Base-by-base conservation (phyloP, 768 basidiomycete species). In the Austroboletus eburneus region DNA sequence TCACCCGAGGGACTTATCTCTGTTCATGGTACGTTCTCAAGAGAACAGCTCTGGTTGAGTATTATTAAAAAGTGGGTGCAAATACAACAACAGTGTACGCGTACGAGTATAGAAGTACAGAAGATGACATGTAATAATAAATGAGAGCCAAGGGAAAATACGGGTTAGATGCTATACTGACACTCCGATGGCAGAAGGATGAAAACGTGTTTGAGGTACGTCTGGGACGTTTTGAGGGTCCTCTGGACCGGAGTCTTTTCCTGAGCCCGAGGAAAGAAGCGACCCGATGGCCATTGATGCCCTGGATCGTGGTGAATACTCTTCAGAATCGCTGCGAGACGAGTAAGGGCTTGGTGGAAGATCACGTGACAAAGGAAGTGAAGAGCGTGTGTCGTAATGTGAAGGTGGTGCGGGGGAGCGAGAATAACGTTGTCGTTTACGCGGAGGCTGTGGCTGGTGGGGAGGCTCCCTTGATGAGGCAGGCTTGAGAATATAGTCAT, bases 211-310 rank as follows among this genome's bases (percentile, higher is more conserved):
- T 29, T 55, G 58, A 8, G 55, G 36, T 36, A 42, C 29, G 39
- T 65, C 65, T 9, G 50, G 21, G 22, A 24, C 18, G 45, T 56
- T 57, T 54, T 56, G 59, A 18, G 50, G 25, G 37, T 66, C 65
- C 4, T 68, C 66, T 4, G 50, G 52, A 36, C 23, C 45, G 38
- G 58, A 20, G 39, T 69, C 66, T 49, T 57, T 61, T 29, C 48
- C 50, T 24, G 63, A 73, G 60, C 43, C 77, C 56, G 57, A 70
- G 49, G 82, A 78, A 20, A 88, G 73, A 24, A 91, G 67, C 1
- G 85, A 85, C 22, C 83, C 86, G 55, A 91, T 89, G 36, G 85
- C 81, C 87, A 90, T 90, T 30, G 83, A 82, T 14, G 78, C 79
- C 46, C 82, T 73, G 44, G 85, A 81, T 39, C 82, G 77, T 36